A percentile compares a stretch with the other conserved stretches of the same genome.
phyloP scores from a whole-genome alignment of 2,329 filamentous ascomycete genomes.

The Fusarium sp. region DNA sequence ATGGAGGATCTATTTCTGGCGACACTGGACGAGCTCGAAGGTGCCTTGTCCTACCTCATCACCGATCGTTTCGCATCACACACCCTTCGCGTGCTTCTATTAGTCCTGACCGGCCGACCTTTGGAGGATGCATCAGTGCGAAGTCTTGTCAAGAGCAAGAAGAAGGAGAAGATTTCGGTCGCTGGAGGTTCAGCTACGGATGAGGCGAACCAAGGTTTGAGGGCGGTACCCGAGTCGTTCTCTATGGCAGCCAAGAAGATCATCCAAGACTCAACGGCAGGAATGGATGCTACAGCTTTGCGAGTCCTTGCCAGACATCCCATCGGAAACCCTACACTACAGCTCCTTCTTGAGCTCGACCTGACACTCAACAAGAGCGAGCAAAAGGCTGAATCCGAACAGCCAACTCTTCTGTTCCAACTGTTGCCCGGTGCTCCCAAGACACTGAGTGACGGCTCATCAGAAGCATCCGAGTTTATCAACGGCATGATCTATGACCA shows the following conservation, averaged over 20 bases:
- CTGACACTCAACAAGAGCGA: constrained; percentile 75
- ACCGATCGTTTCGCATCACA: constrained; percentile 93
- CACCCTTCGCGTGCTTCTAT: constrained; percentile 83
- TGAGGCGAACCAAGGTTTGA: constrained; percentile 56
- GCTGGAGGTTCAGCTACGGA: constrained; percentile 62
- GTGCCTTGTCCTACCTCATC: constrained; percentile 82
- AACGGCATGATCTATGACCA: constrained; percentile 89
- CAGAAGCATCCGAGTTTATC: constrained; percentile 80
- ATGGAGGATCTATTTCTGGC: constrained; percentile 89
- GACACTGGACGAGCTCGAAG: constrained; percentile 88
- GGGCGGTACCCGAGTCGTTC: constrained; percentile 83
- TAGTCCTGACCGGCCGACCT: constrained; percentile 86
- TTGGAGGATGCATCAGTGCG: constrained; percentile 76
- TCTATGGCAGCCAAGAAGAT: constrained; percentile 81
- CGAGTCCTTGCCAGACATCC: constrained; percentile 88
- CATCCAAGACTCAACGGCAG: constrained; percentile 78
- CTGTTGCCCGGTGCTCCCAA: constrained; percentile 81
- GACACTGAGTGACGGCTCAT: constrained; percentile 76
- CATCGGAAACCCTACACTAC: constrained; percentile 92
- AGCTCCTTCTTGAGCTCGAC: constrained; percentile 88
- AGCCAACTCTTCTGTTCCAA: constrained; percentile 73
- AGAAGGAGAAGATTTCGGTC: constrained; percentile 84
- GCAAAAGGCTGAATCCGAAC: constrained; percentile 48
- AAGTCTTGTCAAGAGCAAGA: constrained; percentile 87
- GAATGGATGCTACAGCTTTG: constrained; percentile 82